Base-by-base conservation (phyloP, 2,329 filamentous ascomycete species). In the Teratosphaeria epicoccoides region DNA sequence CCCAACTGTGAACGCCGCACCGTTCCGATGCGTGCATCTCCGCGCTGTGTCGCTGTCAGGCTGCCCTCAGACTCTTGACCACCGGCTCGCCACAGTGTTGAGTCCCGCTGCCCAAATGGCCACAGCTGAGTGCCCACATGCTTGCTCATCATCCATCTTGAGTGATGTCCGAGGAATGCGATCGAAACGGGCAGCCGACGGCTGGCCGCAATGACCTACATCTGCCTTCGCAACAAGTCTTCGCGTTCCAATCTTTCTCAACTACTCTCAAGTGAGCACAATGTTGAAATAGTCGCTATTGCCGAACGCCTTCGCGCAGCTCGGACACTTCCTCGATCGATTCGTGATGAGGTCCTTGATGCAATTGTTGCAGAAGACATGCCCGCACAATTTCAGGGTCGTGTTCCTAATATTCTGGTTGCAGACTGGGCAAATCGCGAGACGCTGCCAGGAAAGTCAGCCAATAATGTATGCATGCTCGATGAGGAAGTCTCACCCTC, bases 341-440 rank as follows among this genome's bases (percentile, higher is more conserved):
- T 93, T 95, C 45, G 82, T 82, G 55, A 96, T 83, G 52, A 93
- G 84, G 63, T 94, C 86, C 58, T 95, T 88, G 23, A 97, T 86
- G 66, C 93, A 98, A 46, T 83, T 79, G 64, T 84, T 84, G 77
- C 93, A 98, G 70, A 97, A 95, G 47, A 95, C 81, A 69, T 98
- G 93, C 1, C 93, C 93, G 68, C 93, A 98, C 0, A 87, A 89
- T 72, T 93, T 94, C 68, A 98, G 79, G 9, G 85, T 85, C 0
- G 90, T 95, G 65, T 97, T 88, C 71, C 97, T 97, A 74, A 96
- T 90, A 60, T 91, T 88, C 63, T 82, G 85, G 60, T 88, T 87
- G 73, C 94, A 98, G 48, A 97, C 87, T 10, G 88, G 88, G 73
- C 93, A 98, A 49, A 95, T 81, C 26, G 87, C 85, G 69, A 93